Conservation (phyloP, 2,329 filamentous ascomycete genomes). For the Trichoderma aggressivum region DNA sequence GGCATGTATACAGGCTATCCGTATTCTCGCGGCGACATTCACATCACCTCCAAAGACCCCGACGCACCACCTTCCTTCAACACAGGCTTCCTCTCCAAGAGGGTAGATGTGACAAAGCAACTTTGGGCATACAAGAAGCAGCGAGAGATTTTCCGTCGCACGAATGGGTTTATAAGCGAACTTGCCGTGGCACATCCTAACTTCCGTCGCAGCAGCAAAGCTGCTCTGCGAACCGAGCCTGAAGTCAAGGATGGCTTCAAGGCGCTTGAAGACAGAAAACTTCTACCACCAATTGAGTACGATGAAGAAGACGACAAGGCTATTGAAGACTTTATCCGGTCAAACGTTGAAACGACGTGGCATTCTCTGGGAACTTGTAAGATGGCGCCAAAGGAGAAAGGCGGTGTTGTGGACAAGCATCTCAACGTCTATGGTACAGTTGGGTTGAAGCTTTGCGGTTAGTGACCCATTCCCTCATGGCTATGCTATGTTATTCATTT, state of each 20-base stretch:
- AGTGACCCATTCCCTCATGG: constrained; percentile 21
- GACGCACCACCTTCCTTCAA: constrained; percentile 52
- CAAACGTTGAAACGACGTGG: constrained; percentile 40
- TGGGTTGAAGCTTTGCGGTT: constrained; percentile 37
- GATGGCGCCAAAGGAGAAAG: constrained; percentile 38
- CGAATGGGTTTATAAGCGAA: constrained; percentile 49
- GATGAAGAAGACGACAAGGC: constrained; percentile 45
- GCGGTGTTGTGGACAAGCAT: constrained; percentile 40
- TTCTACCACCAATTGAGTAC: constrained; percentile 39
- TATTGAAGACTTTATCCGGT: constrained; percentile 42
- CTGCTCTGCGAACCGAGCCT: constrained; percentile 30
- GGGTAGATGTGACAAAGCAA: constrained; percentile 54
- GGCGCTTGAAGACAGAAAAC: constrained; percentile 29
- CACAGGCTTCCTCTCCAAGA: constrained; percentile 46
- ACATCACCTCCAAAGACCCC: constrained; percentile 48
- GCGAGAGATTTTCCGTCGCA: constrained; percentile 57
- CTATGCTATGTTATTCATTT: background rate
- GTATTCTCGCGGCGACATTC: constrained; percentile 57
- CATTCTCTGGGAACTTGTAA: constrained; percentile 43
- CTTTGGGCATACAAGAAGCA: constrained; percentile 63
- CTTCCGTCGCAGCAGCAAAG: constrained; percentile 41
- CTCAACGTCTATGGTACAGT: constrained; percentile 42
- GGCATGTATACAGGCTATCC: constrained; percentile 57
- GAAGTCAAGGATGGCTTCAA: constrained; percentile 21
- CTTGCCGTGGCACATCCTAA: constrained; percentile 39